Percentiles rank a stretch among this genome's conserved stretches.
Conservation (phyloP, 768 basidiomycete genomes). For the Panus rudis region DNA sequence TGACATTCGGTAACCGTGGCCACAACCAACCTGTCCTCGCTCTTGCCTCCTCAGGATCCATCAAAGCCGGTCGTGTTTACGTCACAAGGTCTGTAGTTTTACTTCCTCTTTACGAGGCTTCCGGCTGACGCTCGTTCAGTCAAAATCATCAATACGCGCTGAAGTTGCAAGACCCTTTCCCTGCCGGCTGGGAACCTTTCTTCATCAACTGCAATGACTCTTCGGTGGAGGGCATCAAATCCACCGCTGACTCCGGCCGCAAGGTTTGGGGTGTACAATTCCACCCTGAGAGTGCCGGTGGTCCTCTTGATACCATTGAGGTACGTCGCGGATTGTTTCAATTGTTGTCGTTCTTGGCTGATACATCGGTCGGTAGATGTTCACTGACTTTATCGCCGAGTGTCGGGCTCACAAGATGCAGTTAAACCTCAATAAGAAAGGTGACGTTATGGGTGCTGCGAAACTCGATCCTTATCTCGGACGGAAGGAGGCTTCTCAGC, state of each 20-base stretch:
- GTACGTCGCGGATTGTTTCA: slow-evolving; percentile 33
- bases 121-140: slow-evolving; percentile 29
- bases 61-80: slow-evolving; percentile 94
- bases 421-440: slow-evolving; percentile 5
- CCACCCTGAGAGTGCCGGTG: slow-evolving; percentile 97
- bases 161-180: slow-evolving; percentile 90
- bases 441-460: slow-evolving; percentile 17
- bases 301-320: slow-evolving; percentile 98
- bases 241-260: slow-evolving; percentile 81
- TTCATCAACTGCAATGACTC: slow-evolving; percentile 99
- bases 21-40: slow-evolving; percentile 99
- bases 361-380: slow-evolving; percentile 54
- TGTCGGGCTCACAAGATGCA: slow-evolving; percentile 56
- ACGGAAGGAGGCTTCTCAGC: slow-evolving; percentile 8
- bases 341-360: not conserved
- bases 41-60: slow-evolving; percentile 85
- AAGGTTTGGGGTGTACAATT: slow-evolving; percentile 98
- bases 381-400: slow-evolving; percentile 82
- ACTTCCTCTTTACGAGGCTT: not conserved
- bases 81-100: slow-evolving; percentile 70
- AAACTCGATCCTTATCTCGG: slow-evolving; percentile 13
- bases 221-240: slow-evolving; percentile 97
- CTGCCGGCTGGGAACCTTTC: slow-evolving; percentile 95
- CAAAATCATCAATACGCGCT: slow-evolving; percentile 99
- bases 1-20: slow-evolving; percentile 99